Evolutionary conservation across 768 basidiomycete genomes (phyloP), one percentile per base, ranked within the genome.

Genomic region (Lactarius trivialis): DNA sequence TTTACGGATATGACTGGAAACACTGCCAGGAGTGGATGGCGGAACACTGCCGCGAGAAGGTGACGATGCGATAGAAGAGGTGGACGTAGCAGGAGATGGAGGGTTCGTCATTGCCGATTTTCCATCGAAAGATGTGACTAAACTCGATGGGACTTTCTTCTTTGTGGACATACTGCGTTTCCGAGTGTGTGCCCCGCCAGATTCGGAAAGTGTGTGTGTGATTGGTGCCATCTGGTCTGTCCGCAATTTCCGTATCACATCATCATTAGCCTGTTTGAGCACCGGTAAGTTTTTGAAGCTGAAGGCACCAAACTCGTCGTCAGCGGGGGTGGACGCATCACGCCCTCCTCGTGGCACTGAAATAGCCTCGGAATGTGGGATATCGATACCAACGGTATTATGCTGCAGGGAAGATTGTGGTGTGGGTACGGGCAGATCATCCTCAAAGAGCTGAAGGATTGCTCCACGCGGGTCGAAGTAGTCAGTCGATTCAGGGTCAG

Each of bases 381-480:
- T 73, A 12, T 64, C 66, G n/a, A 71, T 59, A 61, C 71, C 70
- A 45, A 71, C 66, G n/a, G 69, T 53, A 12, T 75, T 76, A 55
- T 74, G 77, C 60, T 88, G 87, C 55, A 77, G 66, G 19, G 71
- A 71, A 19, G 76, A 73, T 62, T 80, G 78, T 32, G 77, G 79
- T n/a, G 84, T 85, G 72, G 56, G 83, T 70, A 64, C 66, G 48
- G 79, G 78, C 55, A 93, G 92, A 52, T 95, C 92, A 61, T 98
- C 96, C 52, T 93, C 88, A 81, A 98, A 97, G 37, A 91, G 76
- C 70, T 93, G 91, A 33, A 88, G 84, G 49, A 91, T 84, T 17
- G 96, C 96, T 4, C 97, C 97, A 49, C 97, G 86, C 64, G 94
- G 84, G 76, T 99, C 97, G 70, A 99, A 99, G 76, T 99, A 99